Conservation (phyloP, 2,329 filamentous ascomycete species). For the Leptographium lundbergii region DNA sequence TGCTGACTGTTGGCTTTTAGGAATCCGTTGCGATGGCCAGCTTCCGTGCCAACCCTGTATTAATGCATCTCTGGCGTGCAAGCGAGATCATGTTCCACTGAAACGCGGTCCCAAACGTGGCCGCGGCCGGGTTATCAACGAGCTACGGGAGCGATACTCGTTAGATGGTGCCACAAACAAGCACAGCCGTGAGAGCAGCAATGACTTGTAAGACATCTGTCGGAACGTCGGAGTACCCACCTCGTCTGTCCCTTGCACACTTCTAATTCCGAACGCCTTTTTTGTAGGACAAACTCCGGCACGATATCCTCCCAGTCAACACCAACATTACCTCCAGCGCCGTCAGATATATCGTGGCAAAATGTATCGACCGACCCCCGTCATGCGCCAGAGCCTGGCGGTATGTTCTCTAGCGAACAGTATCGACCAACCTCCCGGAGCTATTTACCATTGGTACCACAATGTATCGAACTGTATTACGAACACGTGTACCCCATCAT, state of each 20-base stretch:
- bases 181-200: constrained; percentile 26
- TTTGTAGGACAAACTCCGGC: constrained; percentile 3
- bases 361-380: constrained; percentile 18
- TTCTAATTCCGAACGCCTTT: background rate
- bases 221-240: background rate
- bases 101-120: constrained; percentile 52
- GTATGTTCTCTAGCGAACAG: constrained; percentile 28
- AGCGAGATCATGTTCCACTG: constrained; percentile 50
- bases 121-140: constrained; percentile 49
- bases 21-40: constrained; percentile 31
- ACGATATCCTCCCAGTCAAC: constrained; percentile 15
- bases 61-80: constrained; percentile 46
- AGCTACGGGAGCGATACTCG: constrained; percentile 35
- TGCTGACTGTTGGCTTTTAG: constrained; percentile 14
- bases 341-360: constrained; percentile 18
- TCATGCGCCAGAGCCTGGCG: constrained; percentile 21
- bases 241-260: background rate
- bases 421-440: constrained; percentile 24
- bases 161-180: constrained; percentile 19
- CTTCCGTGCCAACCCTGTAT: constrained; percentile 48
- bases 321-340: constrained; percentile 7
- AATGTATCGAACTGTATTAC: constrained; percentile 49
- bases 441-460: constrained; percentile 36
- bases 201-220: constrained; percentile 12
- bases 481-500: constrained; percentile 51